Evolutionary conservation across 371 early-diverging fungal species (phyloP).

Genomic region (Lichtheimia corymbifera): DNA sequence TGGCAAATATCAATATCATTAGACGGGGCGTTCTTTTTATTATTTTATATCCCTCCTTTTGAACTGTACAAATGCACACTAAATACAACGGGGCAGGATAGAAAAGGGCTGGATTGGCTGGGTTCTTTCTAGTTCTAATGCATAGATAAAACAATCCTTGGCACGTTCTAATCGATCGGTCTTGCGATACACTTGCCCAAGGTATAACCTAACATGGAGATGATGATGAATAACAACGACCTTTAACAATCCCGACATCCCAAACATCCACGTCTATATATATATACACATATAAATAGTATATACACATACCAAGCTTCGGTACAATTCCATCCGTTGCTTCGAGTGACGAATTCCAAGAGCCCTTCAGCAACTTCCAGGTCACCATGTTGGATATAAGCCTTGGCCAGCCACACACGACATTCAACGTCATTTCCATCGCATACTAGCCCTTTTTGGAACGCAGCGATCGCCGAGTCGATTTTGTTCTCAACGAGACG

Average conservation of each 20-base stretch:
- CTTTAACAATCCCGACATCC: too few species aligned
- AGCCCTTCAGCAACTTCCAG: conserved; percentile 62
- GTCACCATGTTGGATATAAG: conserved; percentile 38
- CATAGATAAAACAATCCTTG: conserved; percentile 72
- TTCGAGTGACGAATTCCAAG: conserved; percentile 50
- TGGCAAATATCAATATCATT: not conserved
- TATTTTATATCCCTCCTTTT: conserved; percentile 1
- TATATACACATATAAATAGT: not conserved
- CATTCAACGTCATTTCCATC: conserved; percentile 51
- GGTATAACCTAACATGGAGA: conserved; percentile 47
- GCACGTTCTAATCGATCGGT: conserved; percentile 59
- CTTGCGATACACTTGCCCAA: conserved; percentile 56
- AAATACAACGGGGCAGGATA: conserved; percentile 39
- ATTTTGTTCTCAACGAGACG: conserved; percentile 40
- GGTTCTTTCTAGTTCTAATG: conserved; percentile 70
- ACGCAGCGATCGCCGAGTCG: conserved; percentile 43
- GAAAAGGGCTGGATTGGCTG: conserved; percentile 65
- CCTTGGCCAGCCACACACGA: conserved; percentile 49
- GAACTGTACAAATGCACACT: conserved; percentile 2
- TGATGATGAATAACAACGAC: not conserved
- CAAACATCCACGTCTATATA: too few species aligned
- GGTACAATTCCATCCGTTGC: conserved; percentile 65
- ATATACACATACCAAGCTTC: conserved; percentile 59
- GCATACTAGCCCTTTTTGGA: conserved; percentile 56
- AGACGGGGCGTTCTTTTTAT: not conserved